A percentile compares a stretch with the other conserved stretches of the same genome.
Conservation (phyloP, 805 yeast genomes). For the Peterozyma xylosa region DNA sequence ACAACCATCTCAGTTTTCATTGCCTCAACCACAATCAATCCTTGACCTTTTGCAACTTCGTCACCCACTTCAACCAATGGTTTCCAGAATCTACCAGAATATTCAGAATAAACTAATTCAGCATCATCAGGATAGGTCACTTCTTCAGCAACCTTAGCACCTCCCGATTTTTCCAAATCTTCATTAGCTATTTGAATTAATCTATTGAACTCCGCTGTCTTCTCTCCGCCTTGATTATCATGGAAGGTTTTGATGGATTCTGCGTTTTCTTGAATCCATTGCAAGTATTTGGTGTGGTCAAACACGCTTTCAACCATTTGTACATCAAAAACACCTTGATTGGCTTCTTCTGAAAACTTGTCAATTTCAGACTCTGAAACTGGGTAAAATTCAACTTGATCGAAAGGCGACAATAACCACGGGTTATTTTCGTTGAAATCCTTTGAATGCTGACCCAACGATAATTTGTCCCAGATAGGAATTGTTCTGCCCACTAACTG, state of each 20-base stretch:
- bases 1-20: slow-evolving; percentile 98
- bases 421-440: slow-evolving; percentile 47
- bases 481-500: slow-evolving; percentile 94
- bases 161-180: slow-evolving; percentile 53
- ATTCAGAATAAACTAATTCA: slow-evolving; percentile 84
- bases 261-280: slow-evolving; percentile 70
- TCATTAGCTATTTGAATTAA: slow-evolving; percentile 76
- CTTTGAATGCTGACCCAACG: slow-evolving; percentile 57
- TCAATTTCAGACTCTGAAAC: slow-evolving; percentile 83
- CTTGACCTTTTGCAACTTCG: slow-evolving; percentile 63
- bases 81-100: slow-evolving; percentile 97
- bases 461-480: slow-evolving; percentile 95
- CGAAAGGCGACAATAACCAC: slow-evolving; percentile 89
- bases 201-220: slow-evolving; percentile 76
- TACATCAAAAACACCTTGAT: slow-evolving; percentile 73
- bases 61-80: slow-evolving; percentile 77
- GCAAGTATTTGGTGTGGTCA: slow-evolving; percentile 70
- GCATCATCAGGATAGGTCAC: slow-evolving; percentile 72
- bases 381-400: slow-evolving; percentile 91
- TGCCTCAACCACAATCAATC: slow-evolving; percentile 87
- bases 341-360: slow-evolving; percentile 57
- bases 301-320: slow-evolving; percentile 72
- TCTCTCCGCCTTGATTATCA: slow-evolving; percentile 67
- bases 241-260: slow-evolving; percentile 67
- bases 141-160: slow-evolving; percentile 33